phyloP scores from a whole-genome alignment of 768 basidiomycete genomes.

The Neoboletus magnificus region DNA sequence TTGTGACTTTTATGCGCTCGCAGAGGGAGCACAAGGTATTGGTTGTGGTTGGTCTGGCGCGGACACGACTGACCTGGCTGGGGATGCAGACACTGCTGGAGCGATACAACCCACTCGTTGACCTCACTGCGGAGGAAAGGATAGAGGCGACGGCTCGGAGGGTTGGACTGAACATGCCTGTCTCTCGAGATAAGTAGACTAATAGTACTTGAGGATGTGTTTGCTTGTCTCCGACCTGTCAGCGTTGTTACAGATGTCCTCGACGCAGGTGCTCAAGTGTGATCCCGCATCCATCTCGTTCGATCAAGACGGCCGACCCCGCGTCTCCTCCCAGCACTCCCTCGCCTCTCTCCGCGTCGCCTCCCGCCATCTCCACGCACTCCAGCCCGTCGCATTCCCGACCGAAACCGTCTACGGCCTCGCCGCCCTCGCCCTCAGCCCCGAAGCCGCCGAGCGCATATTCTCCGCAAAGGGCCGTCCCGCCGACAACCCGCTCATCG shows the following conservation, averaged over 20 bases:
- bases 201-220: not conserved
- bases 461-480: slow-evolving; percentile 91
- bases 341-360: slow-evolving; percentile 53
- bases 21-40: slow-evolving; percentile 74
- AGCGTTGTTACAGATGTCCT: not conserved
- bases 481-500: slow-evolving; percentile 94
- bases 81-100: slow-evolving; percentile 64
- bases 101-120: slow-evolving; percentile 82
- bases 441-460: slow-evolving; percentile 64
- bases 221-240: slow-evolving; percentile 5
- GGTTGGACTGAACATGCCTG: slow-evolving; percentile 85
- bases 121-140: slow-evolving; percentile 76
- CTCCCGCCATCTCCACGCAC: slow-evolving; percentile 44
- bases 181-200: slow-evolving; percentile 27
- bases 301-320: slow-evolving; percentile 41
- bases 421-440: slow-evolving; percentile 76
- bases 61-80: not conserved
- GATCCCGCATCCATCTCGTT: slow-evolving; percentile 64
- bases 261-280: slow-evolving; percentile 52
- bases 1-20: slow-evolving; percentile 64
- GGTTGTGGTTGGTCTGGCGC: slow-evolving; percentile 12
- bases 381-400: slow-evolving; percentile 78
- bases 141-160: slow-evolving; percentile 81
- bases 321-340: slow-evolving; percentile 50
- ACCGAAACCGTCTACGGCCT: slow-evolving; percentile 99